Evolutionary conservation across 306 rosid genomes (phyloP).

Genomic region (Pachyrhizus erosus): DNA sequence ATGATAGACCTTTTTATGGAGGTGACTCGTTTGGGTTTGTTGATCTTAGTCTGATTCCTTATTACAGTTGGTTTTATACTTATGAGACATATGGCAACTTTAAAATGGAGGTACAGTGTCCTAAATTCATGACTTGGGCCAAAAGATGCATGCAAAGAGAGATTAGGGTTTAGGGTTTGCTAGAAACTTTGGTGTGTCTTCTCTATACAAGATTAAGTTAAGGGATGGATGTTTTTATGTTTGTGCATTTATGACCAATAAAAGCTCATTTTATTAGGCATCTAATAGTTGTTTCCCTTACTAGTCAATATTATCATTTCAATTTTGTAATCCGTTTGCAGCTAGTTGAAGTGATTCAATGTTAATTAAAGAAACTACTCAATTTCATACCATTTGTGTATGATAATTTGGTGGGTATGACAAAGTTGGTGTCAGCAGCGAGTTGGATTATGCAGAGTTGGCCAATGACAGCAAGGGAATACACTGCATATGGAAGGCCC

Average conservation of each 20-base stretch:
- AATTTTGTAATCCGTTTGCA: neutral
- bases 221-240: neutral
- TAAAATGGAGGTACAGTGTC: slow-evolving; percentile 57
- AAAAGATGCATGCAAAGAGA: slow-evolving; percentile 53
- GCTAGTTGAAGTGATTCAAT: neutral
- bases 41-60: slow-evolving; percentile 51
- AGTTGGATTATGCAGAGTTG: no score
- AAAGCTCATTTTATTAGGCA: neutral
- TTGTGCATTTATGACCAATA: slow-evolving; percentile 2
- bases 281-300: neutral
- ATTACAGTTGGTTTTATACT: slow-evolving; percentile 52
- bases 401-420: no score
- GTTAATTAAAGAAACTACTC: neutral
- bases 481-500: no score
- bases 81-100: slow-evolving; percentile 51
- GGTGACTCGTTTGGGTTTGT: slow-evolving; percentile 56
- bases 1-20: slow-evolving; percentile 49
- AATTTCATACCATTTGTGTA: no score
- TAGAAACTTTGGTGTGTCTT: neutral
- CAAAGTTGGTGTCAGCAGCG: no score
- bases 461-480: no score
- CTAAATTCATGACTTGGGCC: slow-evolving; percentile 57
- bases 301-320: neutral
- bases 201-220: neutral
- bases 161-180: neutral